phyloP scores from a whole-genome alignment of 345 rosid species.

The Excoecaria cochinchinensis region DNA sequence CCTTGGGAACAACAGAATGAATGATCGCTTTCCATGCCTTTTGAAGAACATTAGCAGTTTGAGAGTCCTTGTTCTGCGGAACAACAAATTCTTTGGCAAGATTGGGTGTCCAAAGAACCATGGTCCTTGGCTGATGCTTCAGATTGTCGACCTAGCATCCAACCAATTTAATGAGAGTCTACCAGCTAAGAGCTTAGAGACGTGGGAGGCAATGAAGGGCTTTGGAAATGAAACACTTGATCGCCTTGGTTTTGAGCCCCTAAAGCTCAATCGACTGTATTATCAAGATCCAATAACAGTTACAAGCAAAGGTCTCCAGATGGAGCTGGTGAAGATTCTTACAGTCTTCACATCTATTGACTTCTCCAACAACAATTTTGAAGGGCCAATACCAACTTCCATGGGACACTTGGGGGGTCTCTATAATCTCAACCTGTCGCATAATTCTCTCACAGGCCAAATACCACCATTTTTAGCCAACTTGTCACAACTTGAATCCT shows the following conservation, averaged over 20 bases:
- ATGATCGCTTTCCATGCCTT: constrained; percentile 37
- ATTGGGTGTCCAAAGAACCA: constrained; percentile 10
- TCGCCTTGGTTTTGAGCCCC: constrained; percentile 24
- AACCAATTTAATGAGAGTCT: constrained; percentile 35
- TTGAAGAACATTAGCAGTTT: constrained; percentile 28
- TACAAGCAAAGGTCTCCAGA: constrained; percentile 31
- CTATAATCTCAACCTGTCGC: constrained; percentile 21
- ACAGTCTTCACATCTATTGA: constrained; percentile 36
- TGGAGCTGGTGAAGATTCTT: constrained; percentile 38
- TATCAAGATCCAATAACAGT: constrained; percentile 42
- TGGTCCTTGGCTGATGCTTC: constrained; percentile 26
- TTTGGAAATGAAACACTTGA: constrained; percentile 11
- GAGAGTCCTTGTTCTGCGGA: constrained; percentile 36
- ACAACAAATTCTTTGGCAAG: constrained; percentile 19
- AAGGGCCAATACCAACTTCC: constrained; percentile 13
- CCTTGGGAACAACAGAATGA: constrained; percentile 34
- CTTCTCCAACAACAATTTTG: constrained; percentile 19
- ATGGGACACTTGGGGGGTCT: constrained; percentile 18
- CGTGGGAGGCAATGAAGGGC: constrained; percentile 38
- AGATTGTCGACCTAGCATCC: constrained; percentile 38
- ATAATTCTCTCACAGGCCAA: constrained; percentile 8
- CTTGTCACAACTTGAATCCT: background rate
- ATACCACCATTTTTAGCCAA: too few relatives aligned
- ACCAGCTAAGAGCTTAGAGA: constrained; percentile 4
- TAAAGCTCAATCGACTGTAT: background rate